Conservation (phyloP, 2,329 filamentous ascomycete species). For the Microthyrium microscopicum region DNA sequence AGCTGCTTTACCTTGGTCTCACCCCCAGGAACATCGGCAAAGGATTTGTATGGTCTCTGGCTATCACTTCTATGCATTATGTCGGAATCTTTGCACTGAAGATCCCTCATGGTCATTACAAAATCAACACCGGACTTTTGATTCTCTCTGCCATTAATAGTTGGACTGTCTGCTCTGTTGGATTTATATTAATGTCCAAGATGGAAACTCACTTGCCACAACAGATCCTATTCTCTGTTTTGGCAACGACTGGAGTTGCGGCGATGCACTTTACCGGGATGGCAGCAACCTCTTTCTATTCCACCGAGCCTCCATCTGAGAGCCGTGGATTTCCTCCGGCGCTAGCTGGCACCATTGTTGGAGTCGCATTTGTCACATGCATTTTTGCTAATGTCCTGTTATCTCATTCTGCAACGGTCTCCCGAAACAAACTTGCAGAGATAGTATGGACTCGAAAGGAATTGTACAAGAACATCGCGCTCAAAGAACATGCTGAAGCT, state of each 20-base stretch:
- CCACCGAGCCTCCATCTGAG: constrained; percentile 12
- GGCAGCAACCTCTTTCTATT: constrained; percentile 17
- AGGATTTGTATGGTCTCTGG: constrained; percentile 18
- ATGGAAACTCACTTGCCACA: constrained; percentile 19
- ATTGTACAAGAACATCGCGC: constrained; percentile 18
- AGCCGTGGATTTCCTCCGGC: constrained; percentile 16
- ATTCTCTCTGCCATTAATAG: constrained; percentile 17
- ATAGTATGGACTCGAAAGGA: constrained; percentile 19
- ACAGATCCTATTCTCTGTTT: constrained; percentile 17
- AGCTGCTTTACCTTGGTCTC: constrained; percentile 13
- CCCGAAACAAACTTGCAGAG: constrained; percentile 14
- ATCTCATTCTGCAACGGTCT: constrained; percentile 18
- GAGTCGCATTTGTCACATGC: constrained; percentile 19
- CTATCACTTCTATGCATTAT: constrained; percentile 20
- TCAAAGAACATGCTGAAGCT: constrained; percentile 19
- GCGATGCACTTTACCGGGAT: constrained; percentile 22
- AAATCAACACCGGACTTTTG: constrained; percentile 14
- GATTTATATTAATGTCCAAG: constrained; percentile 17
- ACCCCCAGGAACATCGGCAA: constrained; percentile 13
- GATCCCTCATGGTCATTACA: constrained; percentile 17
- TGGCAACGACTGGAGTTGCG: constrained; percentile 18
- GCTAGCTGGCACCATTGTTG: constrained; percentile 16
- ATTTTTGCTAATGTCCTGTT: constrained; percentile 19
- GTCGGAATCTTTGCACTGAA: constrained; percentile 15
- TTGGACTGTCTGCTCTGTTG: constrained; percentile 17